phyloP scores from a whole-genome alignment of 148 eudicot genomes.

The Silene latifolia region DNA sequence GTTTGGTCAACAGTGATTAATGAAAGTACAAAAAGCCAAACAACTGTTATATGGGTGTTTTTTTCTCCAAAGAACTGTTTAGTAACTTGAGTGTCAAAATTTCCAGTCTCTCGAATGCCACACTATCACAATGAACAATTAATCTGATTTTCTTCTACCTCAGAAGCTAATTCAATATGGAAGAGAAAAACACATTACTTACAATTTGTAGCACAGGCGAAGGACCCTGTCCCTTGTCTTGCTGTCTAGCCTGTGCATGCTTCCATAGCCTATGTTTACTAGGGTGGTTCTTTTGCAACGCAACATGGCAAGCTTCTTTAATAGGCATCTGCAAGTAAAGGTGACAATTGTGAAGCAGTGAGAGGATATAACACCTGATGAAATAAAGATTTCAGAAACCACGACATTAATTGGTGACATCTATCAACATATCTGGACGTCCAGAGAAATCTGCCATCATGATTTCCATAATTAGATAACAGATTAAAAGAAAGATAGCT shows the following conservation, averaged over 20 bases:
- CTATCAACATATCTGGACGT: neutral
- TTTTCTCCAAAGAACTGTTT: neutral
- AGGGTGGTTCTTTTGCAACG: conserved; percentile 85
- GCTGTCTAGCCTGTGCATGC: conserved; percentile 90
- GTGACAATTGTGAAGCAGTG: neutral
- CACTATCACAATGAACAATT: neutral
- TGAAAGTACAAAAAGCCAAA: neutral
- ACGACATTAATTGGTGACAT: neutral
- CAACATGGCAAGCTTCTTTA: conserved; percentile 97
- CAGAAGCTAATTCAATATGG: neutral
- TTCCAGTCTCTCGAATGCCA: too few relatives aligned
- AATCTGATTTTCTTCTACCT: conserved; percentile 6
- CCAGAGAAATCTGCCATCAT: neutral
- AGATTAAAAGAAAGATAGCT: neutral
- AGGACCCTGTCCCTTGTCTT: conserved; percentile 68
- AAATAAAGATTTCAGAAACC: neutral
- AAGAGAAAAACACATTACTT: conserved; percentile 26
- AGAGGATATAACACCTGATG: neutral
- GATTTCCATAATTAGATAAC: neutral
- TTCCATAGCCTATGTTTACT: conserved; percentile 88
- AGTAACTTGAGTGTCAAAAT: neutral
- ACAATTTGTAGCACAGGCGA: conserved; percentile 96
- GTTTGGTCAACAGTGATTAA: neutral
- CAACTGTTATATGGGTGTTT: conserved; percentile 7
- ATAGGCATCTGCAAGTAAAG: conserved; percentile 74